These are phyloP conservation scores for Penstemon eatonii DNA, from an alignment of 257 asterid genomes.

Conservation along the genomic window DNA sequence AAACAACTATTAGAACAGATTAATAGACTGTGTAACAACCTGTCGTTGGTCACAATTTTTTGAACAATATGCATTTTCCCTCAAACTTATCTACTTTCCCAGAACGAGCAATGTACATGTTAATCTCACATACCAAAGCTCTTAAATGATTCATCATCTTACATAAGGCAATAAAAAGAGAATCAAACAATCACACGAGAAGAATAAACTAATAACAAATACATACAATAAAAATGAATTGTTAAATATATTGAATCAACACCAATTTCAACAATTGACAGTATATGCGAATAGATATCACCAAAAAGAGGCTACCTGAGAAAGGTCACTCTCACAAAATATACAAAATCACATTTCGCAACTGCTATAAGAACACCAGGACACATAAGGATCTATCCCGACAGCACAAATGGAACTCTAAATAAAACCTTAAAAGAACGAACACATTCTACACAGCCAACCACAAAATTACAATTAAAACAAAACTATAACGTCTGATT, in stretches of 20 bases:
- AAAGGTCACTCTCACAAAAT: constrained; percentile 42
- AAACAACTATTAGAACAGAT: too few relatives aligned
- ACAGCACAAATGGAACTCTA: constrained; percentile 26
- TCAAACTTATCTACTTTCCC: too few relatives aligned
- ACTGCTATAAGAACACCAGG: constrained; percentile 31
- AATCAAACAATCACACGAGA: too few relatives aligned
- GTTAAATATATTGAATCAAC: constrained; percentile 27
- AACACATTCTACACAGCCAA: constrained; percentile 39
- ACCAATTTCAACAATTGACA: background rate
- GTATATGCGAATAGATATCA: constrained; percentile 7
- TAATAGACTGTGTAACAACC: too few relatives aligned
- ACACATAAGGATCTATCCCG: constrained; percentile 41
- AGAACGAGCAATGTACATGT: too few relatives aligned
- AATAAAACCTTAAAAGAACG: constrained; percentile 37
- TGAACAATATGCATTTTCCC: too few relatives aligned
- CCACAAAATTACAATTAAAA: constrained; percentile 24
- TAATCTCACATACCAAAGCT: too few relatives aligned
- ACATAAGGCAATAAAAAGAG: too few relatives aligned
- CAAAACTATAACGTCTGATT: constrained; percentile 15
- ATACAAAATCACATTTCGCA: constrained; percentile 38
- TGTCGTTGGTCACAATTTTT: too few relatives aligned
- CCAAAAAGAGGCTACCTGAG: constrained; percentile 39
- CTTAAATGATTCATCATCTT: too few relatives aligned
- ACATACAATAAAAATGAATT: constrained; percentile 14
- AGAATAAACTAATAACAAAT: background rate